Evolutionary conservation across 768 basidiomycete genomes (phyloP).

Genomic region (Leccinum rimulosum): DNA sequence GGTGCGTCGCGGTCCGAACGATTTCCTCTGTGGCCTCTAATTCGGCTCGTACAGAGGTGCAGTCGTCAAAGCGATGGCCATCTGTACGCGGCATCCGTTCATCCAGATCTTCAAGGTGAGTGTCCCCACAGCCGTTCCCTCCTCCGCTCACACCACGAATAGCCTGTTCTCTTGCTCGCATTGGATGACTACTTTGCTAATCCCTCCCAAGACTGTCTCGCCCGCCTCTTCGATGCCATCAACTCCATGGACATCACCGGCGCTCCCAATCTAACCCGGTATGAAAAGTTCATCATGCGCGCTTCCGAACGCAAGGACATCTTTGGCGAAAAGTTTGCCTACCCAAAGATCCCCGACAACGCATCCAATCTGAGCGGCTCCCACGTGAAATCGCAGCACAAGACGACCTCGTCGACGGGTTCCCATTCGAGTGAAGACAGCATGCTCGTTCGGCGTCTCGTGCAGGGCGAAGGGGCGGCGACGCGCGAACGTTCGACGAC

Average conservation of each 20-base stretch:
- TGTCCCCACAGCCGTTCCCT: neutral
- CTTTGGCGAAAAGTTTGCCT: conserved; percentile 79
- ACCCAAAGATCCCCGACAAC: conserved; percentile 20
- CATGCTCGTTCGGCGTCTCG: conserved; percentile 42
- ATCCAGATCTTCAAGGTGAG: conserved; percentile 93
- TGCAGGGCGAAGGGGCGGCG: conserved; percentile 33
- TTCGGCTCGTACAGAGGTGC: conserved; percentile 63
- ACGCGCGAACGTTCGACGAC: conserved; percentile 39
- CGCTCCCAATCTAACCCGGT: conserved; percentile 72
- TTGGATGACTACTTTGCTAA: conserved; percentile 91
- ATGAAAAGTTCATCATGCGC: conserved; percentile 88
- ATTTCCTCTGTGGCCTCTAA: conserved; percentile 11
- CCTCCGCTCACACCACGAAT: conserved; percentile 6
- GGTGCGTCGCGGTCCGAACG: conserved; percentile 43
- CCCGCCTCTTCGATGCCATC: conserved; percentile 87
- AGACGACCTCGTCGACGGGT: conserved; percentile 51
- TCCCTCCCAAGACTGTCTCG: conserved; percentile 87
- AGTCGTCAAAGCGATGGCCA: conserved; percentile 90
- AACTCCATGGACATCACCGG: conserved; percentile 87
- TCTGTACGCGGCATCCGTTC: conserved; percentile 90
- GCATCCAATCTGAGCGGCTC: neutral
- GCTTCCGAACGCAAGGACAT: conserved; percentile 89
- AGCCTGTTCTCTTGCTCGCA: conserved; percentile 93
- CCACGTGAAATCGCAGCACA: conserved; percentile 38
- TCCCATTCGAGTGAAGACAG: conserved; percentile 74